Evolutionary conservation across 352 stramenopile species (phyloP).

Genomic region (Globisporangium spinosum): DNA sequence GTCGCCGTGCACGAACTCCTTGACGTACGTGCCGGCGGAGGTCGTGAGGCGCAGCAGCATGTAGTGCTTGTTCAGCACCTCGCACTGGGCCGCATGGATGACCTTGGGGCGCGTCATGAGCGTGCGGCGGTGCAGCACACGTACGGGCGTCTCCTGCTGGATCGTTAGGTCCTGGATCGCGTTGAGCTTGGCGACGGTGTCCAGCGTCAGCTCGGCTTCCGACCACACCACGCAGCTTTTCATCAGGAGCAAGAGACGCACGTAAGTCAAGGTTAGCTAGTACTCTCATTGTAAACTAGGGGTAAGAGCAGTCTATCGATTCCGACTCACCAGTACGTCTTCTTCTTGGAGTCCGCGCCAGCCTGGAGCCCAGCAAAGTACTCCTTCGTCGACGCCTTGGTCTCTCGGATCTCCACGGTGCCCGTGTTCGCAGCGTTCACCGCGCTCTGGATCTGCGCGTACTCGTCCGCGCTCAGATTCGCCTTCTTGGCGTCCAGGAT

Average conservation of each 20-base stretch:
- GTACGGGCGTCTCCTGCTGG: conserved; percentile 95
- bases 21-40: conserved; percentile 97
- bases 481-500: conserved; percentile 79
- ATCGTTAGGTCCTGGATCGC: conserved; percentile 85
- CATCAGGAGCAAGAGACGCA: not conserved
- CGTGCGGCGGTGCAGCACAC: conserved; percentile 96
- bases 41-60: conserved; percentile 95
- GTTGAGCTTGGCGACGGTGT: conserved; percentile 70
- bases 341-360: conserved; percentile 82
- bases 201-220: conserved; percentile 48
- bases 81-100: conserved; percentile 83
- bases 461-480: conserved; percentile 50
- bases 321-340: conserved; percentile 76
- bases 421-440: conserved; percentile 71
- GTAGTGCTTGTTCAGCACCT: conserved; percentile 95
- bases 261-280: conserved; percentile 2
- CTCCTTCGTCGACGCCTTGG: conserved; percentile 68
- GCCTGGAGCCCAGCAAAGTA: conserved; percentile 78
- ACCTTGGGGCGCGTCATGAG: conserved; percentile 90
- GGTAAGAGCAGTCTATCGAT: too few relatives aligned
- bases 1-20: conserved; percentile 99
- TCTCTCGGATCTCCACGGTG: conserved; percentile 83
- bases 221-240: conserved; percentile 78
- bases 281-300: not conserved
- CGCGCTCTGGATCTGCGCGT: conserved; percentile 45